Evolutionary conservation across 1,284 basidiomycete species (phyloP).

Genomic region (Apiotrichum siamense): DNA sequence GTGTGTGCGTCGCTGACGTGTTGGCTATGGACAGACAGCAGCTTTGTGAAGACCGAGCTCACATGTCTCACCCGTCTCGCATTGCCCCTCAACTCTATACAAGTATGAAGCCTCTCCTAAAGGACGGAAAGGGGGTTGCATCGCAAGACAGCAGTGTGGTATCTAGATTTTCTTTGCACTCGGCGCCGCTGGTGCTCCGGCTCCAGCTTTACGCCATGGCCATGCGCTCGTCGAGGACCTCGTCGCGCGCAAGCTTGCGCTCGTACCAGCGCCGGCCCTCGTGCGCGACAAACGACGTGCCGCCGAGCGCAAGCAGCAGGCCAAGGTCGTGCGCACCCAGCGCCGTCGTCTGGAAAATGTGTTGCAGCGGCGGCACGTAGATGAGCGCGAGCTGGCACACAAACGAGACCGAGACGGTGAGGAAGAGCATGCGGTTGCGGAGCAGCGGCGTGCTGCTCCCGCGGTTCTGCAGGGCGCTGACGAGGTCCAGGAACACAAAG

Average conservation of each 20-base stretch:
- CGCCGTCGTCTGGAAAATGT: constrained; percentile 87
- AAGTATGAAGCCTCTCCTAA: no score
- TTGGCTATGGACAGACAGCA: no score
- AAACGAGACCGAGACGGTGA: constrained; percentile 78
- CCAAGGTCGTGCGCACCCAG: constrained; percentile 64
- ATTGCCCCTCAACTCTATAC: no score
- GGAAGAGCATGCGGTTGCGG: constrained; percentile 81
- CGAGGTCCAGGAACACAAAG: constrained; percentile 94
- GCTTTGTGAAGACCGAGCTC: no score
- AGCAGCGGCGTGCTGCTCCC: constrained; percentile 71
- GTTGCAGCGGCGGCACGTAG: constrained; percentile 85
- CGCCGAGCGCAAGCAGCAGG: constrained; percentile 66
- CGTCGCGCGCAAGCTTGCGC: constrained; percentile 47
- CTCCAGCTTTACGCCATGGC: neutral
- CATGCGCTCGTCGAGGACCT: constrained; percentile 10
- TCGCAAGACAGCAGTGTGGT: neutral
- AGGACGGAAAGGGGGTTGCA: neutral
- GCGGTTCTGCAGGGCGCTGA: constrained; percentile 89
- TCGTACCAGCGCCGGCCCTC: constrained; percentile 77
- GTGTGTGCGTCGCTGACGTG: no score
- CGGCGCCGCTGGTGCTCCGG: no score
- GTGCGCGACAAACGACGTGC: constrained; percentile 64
- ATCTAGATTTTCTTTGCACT: neutral
- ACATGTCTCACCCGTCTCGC: no score
- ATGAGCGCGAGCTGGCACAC: constrained; percentile 76